phyloP scores from a whole-genome alignment of 257 asterid species.

The Craterostigma plantagineum region DNA sequence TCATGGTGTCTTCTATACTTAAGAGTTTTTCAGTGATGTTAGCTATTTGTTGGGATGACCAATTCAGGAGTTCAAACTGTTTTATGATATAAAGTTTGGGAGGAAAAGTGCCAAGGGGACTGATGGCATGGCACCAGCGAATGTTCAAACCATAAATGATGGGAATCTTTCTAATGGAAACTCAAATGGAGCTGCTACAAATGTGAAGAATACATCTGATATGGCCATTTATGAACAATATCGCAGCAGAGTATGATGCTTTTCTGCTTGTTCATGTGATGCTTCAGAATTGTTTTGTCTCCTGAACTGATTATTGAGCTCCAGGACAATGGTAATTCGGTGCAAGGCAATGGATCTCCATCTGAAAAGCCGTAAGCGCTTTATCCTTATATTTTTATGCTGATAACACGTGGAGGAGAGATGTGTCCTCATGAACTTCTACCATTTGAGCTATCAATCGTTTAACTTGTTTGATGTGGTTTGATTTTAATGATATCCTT shows the following conservation, averaged over 20 bases:
- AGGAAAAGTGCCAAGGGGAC: conserved; percentile 44
- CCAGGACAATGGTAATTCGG: conserved; percentile 29
- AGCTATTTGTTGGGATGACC: conserved; percentile 17
- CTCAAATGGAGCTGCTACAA: conserved; percentile 26
- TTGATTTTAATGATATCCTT: neutral
- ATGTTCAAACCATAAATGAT: conserved; percentile 17
- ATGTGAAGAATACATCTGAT: conserved; percentile 38
- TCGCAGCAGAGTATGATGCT: conserved; percentile 38
- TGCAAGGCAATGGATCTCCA: conserved; percentile 35
- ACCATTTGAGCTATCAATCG: no score
- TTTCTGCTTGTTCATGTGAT: conserved; percentile 1
- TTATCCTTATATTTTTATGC: neutral
- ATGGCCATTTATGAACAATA: conserved; percentile 74
- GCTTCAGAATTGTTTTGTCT: conserved; percentile 5
- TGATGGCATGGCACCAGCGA: conserved; percentile 19
- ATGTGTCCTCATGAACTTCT: no score
- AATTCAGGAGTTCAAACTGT: conserved; percentile 73
- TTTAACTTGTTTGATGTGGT: no score
- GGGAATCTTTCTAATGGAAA: conserved; percentile 18
- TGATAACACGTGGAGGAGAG: no score
- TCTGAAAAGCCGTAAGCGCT: conserved; percentile 48
- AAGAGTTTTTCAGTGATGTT: neutral
- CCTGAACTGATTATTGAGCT: conserved; percentile 14
- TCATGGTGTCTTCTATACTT: no score
- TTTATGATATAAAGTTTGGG: conserved; percentile 90